Percentiles rank a stretch among this genome's conserved stretches.
Evolutionary conservation across 2,329 filamentous ascomycete species (phyloP).

Genomic region (Fusarium paranaense): DNA sequence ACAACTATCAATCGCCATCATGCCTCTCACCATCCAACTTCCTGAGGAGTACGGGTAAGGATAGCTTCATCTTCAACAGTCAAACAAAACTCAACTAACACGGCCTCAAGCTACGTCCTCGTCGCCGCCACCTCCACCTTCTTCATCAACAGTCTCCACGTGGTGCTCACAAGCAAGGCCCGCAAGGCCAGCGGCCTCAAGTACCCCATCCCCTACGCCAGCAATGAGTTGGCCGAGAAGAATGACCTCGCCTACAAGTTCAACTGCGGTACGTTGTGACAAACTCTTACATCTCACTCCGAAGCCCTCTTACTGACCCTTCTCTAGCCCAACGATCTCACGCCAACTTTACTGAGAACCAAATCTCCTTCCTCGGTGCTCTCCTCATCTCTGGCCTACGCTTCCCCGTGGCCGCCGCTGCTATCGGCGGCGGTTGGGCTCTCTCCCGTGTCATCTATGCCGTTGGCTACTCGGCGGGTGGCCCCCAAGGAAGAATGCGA

Average conservation of each 20-base stretch:
- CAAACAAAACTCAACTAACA: conserved; percentile 3
- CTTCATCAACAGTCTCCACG: conserved; percentile 68
- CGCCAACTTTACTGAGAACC: conserved; percentile 73
- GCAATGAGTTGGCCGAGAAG: conserved; percentile 64
- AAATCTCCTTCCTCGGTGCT: conserved; percentile 62
- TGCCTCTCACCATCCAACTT: conserved; percentile 58
- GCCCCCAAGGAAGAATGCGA: conserved; percentile 58
- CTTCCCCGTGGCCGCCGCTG: conserved; percentile 63
- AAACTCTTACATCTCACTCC: neutral
- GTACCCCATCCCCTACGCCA: conserved; percentile 70
- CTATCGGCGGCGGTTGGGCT: conserved; percentile 64
- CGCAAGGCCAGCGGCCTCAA: conserved; percentile 65
- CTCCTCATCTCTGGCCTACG: conserved; percentile 67
- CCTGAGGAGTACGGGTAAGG: conserved; percentile 65
- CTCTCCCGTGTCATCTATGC: conserved; percentile 66
- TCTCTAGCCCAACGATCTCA: conserved; percentile 68
- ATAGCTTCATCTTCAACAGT: neutral
- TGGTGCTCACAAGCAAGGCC: conserved; percentile 56
- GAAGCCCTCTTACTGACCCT: conserved; percentile 1
- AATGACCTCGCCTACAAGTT: conserved; percentile 66
- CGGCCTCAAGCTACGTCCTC: conserved; percentile 70
- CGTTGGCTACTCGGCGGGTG: conserved; percentile 63
- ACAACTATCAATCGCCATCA: conserved; percentile 43
- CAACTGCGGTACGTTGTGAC: conserved; percentile 66
- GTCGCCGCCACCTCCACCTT: conserved; percentile 67